These are phyloP conservation scores for Hanseniaspora jakobsenii DNA, from an alignment of 805 yeast species.

Conservation along the genomic window DNA sequence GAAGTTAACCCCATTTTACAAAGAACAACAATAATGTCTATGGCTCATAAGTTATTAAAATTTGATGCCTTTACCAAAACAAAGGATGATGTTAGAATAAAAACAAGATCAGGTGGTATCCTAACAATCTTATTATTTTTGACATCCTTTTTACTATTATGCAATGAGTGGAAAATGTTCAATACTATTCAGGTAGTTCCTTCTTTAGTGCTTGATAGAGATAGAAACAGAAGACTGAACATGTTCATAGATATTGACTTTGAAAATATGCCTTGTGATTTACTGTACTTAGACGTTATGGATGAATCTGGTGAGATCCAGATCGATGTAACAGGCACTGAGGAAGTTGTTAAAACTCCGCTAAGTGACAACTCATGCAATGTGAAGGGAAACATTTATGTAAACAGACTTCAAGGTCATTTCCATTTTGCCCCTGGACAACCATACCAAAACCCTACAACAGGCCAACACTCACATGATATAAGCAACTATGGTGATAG, in stretches of 20 bases:
- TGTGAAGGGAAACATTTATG: conserved; percentile 61
- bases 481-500: conserved; percentile 46
- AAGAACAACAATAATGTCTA: conserved; percentile 1
- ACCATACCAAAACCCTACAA: conserved; percentile 37
- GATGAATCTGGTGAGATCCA: conserved; percentile 81
- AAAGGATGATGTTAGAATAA: conserved; percentile 81
- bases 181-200: conserved; percentile 58
- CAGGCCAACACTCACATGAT: conserved; percentile 64
- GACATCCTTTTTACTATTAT: conserved; percentile 48
- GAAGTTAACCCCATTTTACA: background rate
- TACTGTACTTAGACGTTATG: conserved; percentile 71
- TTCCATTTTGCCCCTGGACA: conserved; percentile 95
- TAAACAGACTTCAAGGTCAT: conserved; percentile 81
- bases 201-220: conserved; percentile 80
- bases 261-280: conserved; percentile 75
- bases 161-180: conserved; percentile 70
- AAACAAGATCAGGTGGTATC: conserved; percentile 81
- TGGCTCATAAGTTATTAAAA: conserved; percentile 18
- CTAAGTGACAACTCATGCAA: conserved; percentile 39
- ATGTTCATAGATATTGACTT: conserved; percentile 74
- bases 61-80: conserved; percentile 89
- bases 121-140: conserved; percentile 62
- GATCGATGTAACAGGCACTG: conserved; percentile 45
- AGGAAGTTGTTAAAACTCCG: background rate
- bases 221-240: conserved; percentile 58